These are phyloP conservation scores for Calocybe gangraenosa DNA, from an alignment of 768 basidiomycete genomes.

Conservation along the genomic window DNA sequence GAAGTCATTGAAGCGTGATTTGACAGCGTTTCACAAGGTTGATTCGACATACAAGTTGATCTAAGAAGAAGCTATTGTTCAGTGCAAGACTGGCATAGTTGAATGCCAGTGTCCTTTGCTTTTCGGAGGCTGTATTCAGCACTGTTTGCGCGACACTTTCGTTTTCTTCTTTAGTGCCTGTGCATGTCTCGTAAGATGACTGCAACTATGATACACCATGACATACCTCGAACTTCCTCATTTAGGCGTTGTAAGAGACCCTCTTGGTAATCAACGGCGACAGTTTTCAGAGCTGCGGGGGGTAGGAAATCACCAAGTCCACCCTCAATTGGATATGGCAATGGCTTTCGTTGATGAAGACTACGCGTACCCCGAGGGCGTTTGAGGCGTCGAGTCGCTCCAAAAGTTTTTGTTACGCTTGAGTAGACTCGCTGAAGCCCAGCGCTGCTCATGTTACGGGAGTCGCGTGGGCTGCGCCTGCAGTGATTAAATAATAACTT, in stretches of 20 bases:
- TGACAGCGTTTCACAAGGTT: not conserved
- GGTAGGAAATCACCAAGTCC: conserved; percentile 81
- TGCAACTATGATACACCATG: not conserved
- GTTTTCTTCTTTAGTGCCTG: conserved; percentile 55
- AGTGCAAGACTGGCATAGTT: conserved; percentile 90
- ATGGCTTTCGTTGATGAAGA: conserved; percentile 47
- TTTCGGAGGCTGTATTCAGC: conserved; percentile 56
- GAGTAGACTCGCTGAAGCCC: conserved; percentile 25
- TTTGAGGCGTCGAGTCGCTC: conserved; percentile 18
- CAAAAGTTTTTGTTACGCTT: conserved; percentile 16
- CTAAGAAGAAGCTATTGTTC: conserved; percentile 95
- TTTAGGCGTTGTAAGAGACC: conserved; percentile 78
- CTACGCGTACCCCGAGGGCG: conserved; percentile 24
- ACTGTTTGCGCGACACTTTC: conserved; percentile 68
- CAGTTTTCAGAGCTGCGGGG: conserved; percentile 61
- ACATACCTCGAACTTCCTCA: conserved; percentile 66
- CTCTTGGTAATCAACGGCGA: conserved; percentile 83
- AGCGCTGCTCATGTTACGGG: conserved; percentile 22
- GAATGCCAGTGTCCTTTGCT: conserved; percentile 65
- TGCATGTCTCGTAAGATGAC: conserved; percentile 13
- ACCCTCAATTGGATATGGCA: conserved; percentile 64
- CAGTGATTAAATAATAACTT: conserved; percentile 6
- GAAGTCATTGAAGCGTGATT: conserved; percentile 1
- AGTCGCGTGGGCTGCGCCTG: conserved; percentile 6
- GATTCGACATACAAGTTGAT: conserved; percentile 63